Evolutionary conservation across 768 basidiomycete species (phyloP).

Genomic region (Tricholoma sp.): DNA sequence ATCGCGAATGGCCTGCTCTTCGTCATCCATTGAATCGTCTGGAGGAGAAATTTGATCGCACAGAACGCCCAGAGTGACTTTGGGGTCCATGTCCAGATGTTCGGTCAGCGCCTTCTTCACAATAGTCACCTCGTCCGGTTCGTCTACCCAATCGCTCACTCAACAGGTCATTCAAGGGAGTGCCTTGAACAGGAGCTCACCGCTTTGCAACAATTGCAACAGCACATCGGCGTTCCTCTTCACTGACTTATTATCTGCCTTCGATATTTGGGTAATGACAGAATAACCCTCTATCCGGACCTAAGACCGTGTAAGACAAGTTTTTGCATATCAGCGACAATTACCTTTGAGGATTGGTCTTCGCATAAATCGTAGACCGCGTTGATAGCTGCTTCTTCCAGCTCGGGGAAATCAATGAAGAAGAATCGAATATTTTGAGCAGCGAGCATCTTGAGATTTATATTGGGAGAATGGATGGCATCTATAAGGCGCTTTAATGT

Average conservation of each 20-base stretch:
- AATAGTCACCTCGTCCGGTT: constrained; percentile 56
- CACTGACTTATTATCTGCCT: constrained; percentile 50
- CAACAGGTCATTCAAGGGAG: not conserved
- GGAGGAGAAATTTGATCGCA: constrained; percentile 60
- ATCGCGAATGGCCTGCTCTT: constrained; percentile 52
- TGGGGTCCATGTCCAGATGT: constrained; percentile 62
- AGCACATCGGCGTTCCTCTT: constrained; percentile 72
- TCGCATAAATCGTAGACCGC: constrained; percentile 78
- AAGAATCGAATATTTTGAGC: constrained; percentile 53
- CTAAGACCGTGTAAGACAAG: constrained; percentile 25
- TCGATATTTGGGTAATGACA: constrained; percentile 47
- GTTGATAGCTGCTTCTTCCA: constrained; percentile 73
- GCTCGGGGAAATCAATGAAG: constrained; percentile 63
- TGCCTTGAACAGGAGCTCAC: constrained; percentile 33
- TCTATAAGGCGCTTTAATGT: constrained; percentile 50
- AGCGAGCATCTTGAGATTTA: constrained; percentile 49
- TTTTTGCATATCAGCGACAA: constrained; percentile 6
- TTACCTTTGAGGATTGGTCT: constrained; percentile 52
- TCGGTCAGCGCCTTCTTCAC: constrained; percentile 56
- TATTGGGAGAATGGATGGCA: constrained; percentile 42
- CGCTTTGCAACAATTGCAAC: constrained; percentile 70
- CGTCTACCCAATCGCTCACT: constrained; percentile 36
- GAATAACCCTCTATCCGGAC: constrained; percentile 67
- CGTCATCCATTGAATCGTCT: constrained; percentile 49
- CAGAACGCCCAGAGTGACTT: constrained; percentile 57